phyloP scores from a whole-genome alignment of 2,329 filamentous ascomycete species.

The Colletotrichum magnum region DNA sequence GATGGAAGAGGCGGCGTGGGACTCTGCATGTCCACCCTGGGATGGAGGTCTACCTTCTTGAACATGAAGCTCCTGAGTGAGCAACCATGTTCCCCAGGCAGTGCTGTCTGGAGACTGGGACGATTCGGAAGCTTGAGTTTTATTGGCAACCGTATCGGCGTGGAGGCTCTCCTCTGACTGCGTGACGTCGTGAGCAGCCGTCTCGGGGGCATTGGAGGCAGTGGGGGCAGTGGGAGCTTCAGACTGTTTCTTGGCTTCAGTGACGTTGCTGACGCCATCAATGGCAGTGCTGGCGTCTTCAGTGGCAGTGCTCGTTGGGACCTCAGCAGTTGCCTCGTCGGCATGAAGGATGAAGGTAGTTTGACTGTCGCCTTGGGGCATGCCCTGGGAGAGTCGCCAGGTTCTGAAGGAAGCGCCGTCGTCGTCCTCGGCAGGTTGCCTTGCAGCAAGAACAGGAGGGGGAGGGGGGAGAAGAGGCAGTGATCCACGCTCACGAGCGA shows the following conservation, averaged over 20 bases:
- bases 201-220: neutral
- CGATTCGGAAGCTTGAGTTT: conserved; percentile 13
- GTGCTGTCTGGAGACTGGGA: conserved; percentile 29
- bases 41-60: neutral
- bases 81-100: conserved; percentile 30
- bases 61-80: conserved; percentile 28
- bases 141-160: neutral
- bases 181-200: neutral
- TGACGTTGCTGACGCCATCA: neutral
- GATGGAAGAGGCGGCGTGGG: neutral
- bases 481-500: conserved; percentile 39
- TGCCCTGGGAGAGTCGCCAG: conserved; percentile 41
- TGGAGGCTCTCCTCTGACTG: neutral
- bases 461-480: conserved; percentile 35
- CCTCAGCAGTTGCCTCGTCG: neutral
- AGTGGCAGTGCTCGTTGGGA: neutral
- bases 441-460: conserved; percentile 31
- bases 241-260: neutral
- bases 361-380: conserved; percentile 17
- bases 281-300: neutral
- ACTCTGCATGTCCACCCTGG: neutral
- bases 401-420: conserved; percentile 42
- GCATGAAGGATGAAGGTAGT: neutral
- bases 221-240: neutral
- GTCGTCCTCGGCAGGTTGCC: conserved; percentile 4